Evolutionary conservation across 208 protist species (phyloP).

Genomic region (Novymonas esmeraldas): DNA sequence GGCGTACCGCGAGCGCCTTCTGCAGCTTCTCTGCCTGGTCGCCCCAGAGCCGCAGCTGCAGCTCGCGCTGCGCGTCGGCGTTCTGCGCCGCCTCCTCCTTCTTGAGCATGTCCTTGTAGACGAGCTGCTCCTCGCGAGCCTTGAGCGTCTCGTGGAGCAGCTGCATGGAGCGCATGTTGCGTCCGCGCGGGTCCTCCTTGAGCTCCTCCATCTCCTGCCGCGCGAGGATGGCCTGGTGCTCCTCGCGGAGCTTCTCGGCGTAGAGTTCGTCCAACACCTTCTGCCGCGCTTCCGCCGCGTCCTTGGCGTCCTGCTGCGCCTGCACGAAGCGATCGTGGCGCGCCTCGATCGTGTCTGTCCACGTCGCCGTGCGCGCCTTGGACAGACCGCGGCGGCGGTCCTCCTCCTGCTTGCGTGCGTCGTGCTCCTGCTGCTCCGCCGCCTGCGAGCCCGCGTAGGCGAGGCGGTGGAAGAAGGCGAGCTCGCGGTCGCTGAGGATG

Average conservation of each 20-base stretch:
- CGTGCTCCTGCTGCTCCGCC: slow-evolving; percentile 34
- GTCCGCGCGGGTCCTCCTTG: slow-evolving; percentile 76
- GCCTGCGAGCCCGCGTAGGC: slow-evolving; percentile 24
- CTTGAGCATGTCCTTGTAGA: slow-evolving; percentile 44
- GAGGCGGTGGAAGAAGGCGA: slow-evolving; percentile 65
- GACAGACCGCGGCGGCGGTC: slow-evolving; percentile 43
- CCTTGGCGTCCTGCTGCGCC: slow-evolving; percentile 39
- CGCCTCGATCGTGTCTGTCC: slow-evolving; percentile 76
- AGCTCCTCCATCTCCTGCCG: slow-evolving; percentile 50
- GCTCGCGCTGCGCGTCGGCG: slow-evolving; percentile 27
- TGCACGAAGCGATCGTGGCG: slow-evolving; percentile 63
- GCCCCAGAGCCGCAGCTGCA: slow-evolving; percentile 51
- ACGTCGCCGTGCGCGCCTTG: slow-evolving; percentile 48
- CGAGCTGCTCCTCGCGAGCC: slow-evolving; percentile 75
- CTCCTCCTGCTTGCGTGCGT: slow-evolving; percentile 39
- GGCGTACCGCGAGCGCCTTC: slow-evolving; percentile 38
- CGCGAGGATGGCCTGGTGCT: slow-evolving; percentile 49
- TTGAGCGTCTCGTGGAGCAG: slow-evolving; percentile 70
- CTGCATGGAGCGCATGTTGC: slow-evolving; percentile 59
- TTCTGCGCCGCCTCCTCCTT: slow-evolving; percentile 37
- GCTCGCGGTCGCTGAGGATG: slow-evolving; percentile 77
- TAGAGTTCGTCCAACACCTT: slow-evolving; percentile 61
- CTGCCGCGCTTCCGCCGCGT: slow-evolving; percentile 62
- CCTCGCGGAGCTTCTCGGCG: slow-evolving; percentile 62
- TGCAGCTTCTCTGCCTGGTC: slow-evolving; percentile 54